A percentile compares a stretch with the other conserved stretches of the same genome.
phyloP scores from a whole-genome alignment of 305 asterid species.

The Fraxinus albicans region DNA sequence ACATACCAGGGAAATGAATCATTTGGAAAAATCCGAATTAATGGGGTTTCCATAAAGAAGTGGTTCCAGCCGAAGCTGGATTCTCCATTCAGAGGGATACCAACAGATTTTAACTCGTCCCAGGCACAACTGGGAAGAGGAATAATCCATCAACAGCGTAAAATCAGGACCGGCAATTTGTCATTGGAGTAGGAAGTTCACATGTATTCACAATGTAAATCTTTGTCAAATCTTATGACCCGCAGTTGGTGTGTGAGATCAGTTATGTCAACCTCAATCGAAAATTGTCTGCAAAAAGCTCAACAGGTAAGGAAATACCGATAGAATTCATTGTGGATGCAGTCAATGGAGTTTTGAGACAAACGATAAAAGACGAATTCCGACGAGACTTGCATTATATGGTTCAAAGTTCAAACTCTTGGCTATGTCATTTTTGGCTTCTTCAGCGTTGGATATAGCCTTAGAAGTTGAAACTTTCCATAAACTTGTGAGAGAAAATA shows the following conservation, averaged over 20 bases:
- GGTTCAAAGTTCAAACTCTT: background rate
- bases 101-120: constrained; percentile 40
- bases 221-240: background rate
- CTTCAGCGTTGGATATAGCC: background rate
- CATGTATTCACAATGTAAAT: background rate
- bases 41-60: constrained; percentile 63
- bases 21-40: constrained; percentile 72
- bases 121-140: constrained; percentile 60
- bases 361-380: background rate
- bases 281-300: background rate
- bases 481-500: background rate
- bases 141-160: constrained; percentile 69
- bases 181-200: constrained; percentile 47
- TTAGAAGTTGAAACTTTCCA: background rate
- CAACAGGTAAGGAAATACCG: background rate
- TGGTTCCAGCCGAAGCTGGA: constrained; percentile 83
- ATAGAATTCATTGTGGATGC: background rate
- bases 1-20: constrained; percentile 82
- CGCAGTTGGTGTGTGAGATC: background rate
- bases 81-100: constrained; percentile 47
- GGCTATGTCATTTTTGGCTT: background rate
- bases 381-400: background rate
- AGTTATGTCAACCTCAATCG: background rate
- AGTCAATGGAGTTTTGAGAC: background rate
- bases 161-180: constrained; percentile 68